Evolutionary conservation across 73 alveolate genomes (phyloP).

Genomic region (Urostyla sp.): DNA sequence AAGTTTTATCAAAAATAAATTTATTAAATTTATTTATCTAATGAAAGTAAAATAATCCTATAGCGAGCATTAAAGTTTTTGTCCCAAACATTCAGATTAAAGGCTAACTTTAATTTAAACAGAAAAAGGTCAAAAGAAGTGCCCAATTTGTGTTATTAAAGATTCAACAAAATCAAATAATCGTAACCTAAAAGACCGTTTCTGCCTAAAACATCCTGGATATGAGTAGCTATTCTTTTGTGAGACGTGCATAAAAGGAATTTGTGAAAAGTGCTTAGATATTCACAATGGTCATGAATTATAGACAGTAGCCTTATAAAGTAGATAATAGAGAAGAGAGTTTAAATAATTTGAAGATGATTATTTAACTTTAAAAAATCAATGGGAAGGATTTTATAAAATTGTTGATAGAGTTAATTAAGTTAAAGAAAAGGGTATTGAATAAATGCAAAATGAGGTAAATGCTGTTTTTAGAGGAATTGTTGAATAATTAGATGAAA

Average conservation of each 20-base stretch:
- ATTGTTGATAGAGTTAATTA: slow-evolving; percentile 20
- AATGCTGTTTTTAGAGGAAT: slow-evolving; percentile 35
- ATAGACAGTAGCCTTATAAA: slow-evolving; percentile 58
- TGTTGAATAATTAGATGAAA: slow-evolving; percentile 21
- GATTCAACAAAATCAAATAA: slow-evolving; percentile 28
- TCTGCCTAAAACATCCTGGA: slow-evolving; percentile 72
- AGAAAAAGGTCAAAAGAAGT: slow-evolving; percentile 6
- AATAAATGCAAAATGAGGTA: slow-evolving; percentile 27
- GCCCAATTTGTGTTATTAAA: slow-evolving; percentile 39
- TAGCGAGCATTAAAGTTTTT: not conserved
- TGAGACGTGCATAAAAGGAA: slow-evolving; percentile 54
- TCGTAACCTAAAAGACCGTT: slow-evolving; percentile 54
- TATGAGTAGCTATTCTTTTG: slow-evolving; percentile 71
- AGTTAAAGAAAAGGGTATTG: slow-evolving; percentile 34
- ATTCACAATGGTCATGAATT: slow-evolving; percentile 58
- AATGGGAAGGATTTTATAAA: slow-evolving; percentile 46
- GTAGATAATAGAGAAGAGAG: slow-evolving; percentile 20
- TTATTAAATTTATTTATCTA: not conserved
- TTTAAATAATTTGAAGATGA: slow-evolving; percentile 30
- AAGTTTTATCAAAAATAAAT: not conserved
- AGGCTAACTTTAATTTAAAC: slow-evolving; percentile 18
- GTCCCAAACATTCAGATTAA: slow-evolving; percentile 35
- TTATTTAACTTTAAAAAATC: not conserved
- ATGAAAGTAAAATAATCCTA: too few species aligned
- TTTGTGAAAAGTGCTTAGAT: slow-evolving; percentile 68